Evolutionary conservation across 768 basidiomycete genomes (phyloP).

Genomic region (Gymnopilus junonius): DNA sequence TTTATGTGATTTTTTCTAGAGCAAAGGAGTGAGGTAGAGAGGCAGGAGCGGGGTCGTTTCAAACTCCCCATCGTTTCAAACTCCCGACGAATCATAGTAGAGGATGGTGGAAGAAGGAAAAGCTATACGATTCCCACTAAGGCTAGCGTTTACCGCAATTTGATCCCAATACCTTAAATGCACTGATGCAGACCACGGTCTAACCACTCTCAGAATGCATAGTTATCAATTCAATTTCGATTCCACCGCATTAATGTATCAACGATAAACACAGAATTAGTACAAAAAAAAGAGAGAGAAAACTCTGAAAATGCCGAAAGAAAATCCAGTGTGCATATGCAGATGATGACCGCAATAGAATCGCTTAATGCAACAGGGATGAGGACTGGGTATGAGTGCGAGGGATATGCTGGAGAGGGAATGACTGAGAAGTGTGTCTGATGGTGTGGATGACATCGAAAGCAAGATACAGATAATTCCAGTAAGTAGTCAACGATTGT

Average conservation of each 20-base stretch:
- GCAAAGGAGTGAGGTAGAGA: no score
- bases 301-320: not conserved
- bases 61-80: no score
- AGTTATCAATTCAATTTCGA: not conserved
- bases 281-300: not conserved
- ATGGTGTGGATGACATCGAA: not conserved
- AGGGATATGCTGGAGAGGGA: not conserved
- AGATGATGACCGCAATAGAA: not conserved
- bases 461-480: not conserved
- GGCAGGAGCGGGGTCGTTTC: no score
- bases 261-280: not conserved
- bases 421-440: not conserved
- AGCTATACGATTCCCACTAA: no score
- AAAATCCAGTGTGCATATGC: not conserved
- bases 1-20: no score
- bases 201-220: not conserved
- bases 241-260: not conserved
- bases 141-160: no score
- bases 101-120: no score
- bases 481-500: not conserved
- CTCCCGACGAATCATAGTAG: no score
- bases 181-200: no score
- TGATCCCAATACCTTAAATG: no score
- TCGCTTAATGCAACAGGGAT: not conserved
- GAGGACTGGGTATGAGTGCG: not conserved